Conservation (phyloP, 257 asterid genomes). For the Plantago ovata region DNA sequence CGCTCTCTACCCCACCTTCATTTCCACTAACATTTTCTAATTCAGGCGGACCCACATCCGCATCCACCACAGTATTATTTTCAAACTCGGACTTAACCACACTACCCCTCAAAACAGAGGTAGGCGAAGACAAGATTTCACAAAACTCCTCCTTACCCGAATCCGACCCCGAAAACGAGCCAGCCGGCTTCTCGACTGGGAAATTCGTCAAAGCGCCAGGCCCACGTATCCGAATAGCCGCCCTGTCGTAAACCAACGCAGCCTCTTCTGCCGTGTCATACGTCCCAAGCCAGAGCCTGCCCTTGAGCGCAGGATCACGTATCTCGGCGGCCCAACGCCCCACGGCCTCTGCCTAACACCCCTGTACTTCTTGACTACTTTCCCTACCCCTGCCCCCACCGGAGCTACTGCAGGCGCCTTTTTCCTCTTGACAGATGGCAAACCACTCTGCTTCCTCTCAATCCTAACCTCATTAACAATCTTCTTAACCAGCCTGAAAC, state of each 20-base stretch:
- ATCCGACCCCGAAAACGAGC: conserved; percentile 29
- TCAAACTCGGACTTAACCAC: not conserved
- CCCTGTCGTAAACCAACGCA: conserved; percentile 59
- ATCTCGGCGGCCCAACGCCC: conserved; percentile 96
- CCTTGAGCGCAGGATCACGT: conserved; percentile 48
- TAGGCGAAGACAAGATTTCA: conserved; percentile 39
- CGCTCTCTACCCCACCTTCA: not conserved
- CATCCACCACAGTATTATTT: not conserved
- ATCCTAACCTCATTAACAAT: conserved; percentile 48
- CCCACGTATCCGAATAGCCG: conserved; percentile 58
- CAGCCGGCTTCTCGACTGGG: conserved; percentile 28
- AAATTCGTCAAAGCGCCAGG: conserved; percentile 53
- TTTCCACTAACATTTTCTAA: not conserved
- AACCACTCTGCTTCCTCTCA: conserved; percentile 15
- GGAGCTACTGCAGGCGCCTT: conserved; percentile 11
- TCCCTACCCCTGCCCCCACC: conserved; percentile 7
- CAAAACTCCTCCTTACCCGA: conserved; percentile 30
- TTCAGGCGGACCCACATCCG: not conserved
- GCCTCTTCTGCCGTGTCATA: conserved; percentile 77
- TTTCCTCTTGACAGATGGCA: not conserved
- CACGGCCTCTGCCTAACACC: conserved; percentile 82
- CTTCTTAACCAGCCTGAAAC: conserved; percentile 29
- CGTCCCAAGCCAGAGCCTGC: conserved; percentile 73
- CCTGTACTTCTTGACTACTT: conserved; percentile 60
- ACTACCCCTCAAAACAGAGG: conserved; percentile 47